Evolutionary conservation across 108 stramenopile species (phyloP).

Genomic region (Chaetoceros tenuissimus): DNA sequence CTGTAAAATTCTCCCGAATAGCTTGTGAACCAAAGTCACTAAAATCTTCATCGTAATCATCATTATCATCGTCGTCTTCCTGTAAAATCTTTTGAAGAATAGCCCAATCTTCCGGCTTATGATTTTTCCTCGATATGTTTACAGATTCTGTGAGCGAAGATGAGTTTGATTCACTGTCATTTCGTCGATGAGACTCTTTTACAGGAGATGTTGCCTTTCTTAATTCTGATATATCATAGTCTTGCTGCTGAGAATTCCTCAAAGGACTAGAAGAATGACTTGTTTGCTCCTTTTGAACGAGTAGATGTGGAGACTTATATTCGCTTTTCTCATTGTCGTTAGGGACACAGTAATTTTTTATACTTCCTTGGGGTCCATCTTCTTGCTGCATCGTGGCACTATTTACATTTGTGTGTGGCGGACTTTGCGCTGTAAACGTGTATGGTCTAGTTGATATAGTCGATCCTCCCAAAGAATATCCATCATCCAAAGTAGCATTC

Average conservation of each 20-base stretch:
- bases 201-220: not conserved
- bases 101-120: slow-evolving; percentile 39
- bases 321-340: too few species aligned
- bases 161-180: too few species aligned
- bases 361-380: too few species aligned
- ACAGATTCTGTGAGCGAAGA: not conserved
- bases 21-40: not conserved
- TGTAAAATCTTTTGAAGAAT: slow-evolving; percentile 57
- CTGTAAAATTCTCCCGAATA: not conserved
- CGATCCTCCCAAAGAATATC: not conserved
- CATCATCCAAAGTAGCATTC: too few species aligned
- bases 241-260: too few species aligned
- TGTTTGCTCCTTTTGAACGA: too few species aligned
- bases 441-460: not conserved
- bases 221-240: not conserved
- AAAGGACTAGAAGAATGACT: too few species aligned
- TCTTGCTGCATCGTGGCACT: not conserved
- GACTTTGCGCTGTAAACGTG: not conserved
- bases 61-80: slow-evolving; percentile 55
- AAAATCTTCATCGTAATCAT: slow-evolving; percentile 18
- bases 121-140: not conserved
- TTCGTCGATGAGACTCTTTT: not conserved
- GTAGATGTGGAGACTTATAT: too few species aligned
- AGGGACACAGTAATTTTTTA: too few species aligned
- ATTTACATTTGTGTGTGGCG: not conserved